These are phyloP conservation scores for Wilcoxina mikolae DNA, from an alignment of 495 filamentous ascomycete genomes.

Conservation along the genomic window DNA sequence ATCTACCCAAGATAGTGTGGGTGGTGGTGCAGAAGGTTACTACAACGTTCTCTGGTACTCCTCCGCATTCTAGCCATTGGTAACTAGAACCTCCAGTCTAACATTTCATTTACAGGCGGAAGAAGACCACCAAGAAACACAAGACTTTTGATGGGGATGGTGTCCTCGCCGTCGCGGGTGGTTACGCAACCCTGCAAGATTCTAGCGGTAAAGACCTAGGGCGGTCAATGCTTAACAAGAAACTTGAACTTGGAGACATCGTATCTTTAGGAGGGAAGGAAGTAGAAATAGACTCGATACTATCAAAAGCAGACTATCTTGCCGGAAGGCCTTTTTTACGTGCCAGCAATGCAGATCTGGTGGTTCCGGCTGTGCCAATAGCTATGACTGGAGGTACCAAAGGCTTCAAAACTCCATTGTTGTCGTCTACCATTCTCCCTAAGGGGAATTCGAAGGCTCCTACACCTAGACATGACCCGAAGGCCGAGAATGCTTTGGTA, in stretches of 20 bases:
- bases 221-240: constrained; percentile 38
- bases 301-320: constrained; percentile 49
- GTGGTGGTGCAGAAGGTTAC: constrained; percentile 30
- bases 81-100: constrained; percentile 1
- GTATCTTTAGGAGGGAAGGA: constrained; percentile 59
- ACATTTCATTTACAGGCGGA: constrained; percentile 41
- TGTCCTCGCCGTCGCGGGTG: constrained; percentile 42
- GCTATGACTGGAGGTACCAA: too few relatives aligned
- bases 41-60: constrained; percentile 53
- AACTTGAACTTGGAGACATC: constrained; percentile 46
- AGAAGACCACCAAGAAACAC: constrained; percentile 62
- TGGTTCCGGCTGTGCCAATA: too few relatives aligned
- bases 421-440: constrained; percentile 39
- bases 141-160: constrained; percentile 85
- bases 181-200: constrained; percentile 50
- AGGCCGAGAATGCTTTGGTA: constrained; percentile 46
- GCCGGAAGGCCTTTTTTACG: constrained; percentile 40
- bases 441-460: constrained; percentile 33
- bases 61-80: not conserved
- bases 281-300: constrained; percentile 53
- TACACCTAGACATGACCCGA: constrained; percentile 53
- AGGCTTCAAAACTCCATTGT: constrained; percentile 47
- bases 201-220: constrained; percentile 49
- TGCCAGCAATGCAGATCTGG: constrained; percentile 7
- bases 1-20: not conserved